Conservation (phyloP, 2,329 filamentous ascomycete species). For the Tolypocladium album region DNA sequence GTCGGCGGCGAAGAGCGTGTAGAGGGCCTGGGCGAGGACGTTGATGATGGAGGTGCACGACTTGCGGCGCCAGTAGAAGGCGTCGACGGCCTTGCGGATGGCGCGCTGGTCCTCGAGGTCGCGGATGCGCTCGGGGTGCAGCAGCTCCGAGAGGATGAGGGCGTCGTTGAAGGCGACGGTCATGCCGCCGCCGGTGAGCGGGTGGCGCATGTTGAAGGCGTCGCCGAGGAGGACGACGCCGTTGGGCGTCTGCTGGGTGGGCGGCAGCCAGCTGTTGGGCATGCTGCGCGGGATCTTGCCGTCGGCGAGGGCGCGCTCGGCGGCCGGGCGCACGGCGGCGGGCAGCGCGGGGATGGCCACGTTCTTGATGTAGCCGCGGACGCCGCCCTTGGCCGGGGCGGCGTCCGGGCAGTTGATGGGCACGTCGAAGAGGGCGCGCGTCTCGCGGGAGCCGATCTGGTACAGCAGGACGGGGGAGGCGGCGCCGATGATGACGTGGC, state of each 20-base stretch:
- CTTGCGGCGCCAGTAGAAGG: constrained; percentile 86
- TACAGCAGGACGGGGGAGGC: constrained; percentile 76
- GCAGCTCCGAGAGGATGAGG: constrained; percentile 61
- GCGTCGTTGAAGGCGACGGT: constrained; percentile 94
- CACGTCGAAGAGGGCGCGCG: constrained; percentile 79
- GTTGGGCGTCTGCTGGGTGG: constrained; percentile 43
- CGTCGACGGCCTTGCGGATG: constrained; percentile 57
- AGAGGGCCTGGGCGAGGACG: constrained; percentile 91
- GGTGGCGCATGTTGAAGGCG: constrained; percentile 99
- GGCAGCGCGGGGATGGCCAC: constrained; percentile 73
- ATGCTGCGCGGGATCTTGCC: constrained; percentile 71
- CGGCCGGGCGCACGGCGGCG: constrained; percentile 57
- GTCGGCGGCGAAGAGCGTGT: constrained; percentile 81
- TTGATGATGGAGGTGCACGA: constrained; percentile 80
- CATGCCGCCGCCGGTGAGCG: constrained; percentile 94
- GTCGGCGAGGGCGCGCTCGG: constrained; percentile 64
- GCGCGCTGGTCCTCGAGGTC: constrained; percentile 55
- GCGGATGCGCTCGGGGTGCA: constrained; percentile 59
- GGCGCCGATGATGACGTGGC: constrained; percentile 78
- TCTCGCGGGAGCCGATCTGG: constrained; percentile 94
- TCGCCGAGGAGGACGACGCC: constrained; percentile 82
- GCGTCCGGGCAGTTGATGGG: constrained; percentile 69
- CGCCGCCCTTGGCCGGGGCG: constrained; percentile 63
- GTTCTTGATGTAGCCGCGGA: constrained; percentile 73
- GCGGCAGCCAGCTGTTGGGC: constrained; percentile 91